phyloP scores from a whole-genome alignment of 768 basidiomycete species.

The Naematelia aurantialba region DNA sequence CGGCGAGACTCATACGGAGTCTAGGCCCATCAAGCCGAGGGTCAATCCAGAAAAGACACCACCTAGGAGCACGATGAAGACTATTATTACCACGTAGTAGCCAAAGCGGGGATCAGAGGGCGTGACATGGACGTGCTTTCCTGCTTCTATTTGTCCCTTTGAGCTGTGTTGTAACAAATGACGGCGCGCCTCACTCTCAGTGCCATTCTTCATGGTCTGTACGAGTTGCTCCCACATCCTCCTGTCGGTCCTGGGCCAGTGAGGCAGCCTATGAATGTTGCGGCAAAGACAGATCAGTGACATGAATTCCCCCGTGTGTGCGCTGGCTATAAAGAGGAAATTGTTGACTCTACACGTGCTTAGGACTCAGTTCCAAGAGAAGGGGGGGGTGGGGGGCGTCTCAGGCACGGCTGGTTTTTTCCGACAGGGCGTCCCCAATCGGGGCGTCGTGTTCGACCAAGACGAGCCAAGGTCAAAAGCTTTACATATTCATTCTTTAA shows the following conservation, averaged over 20 bases:
- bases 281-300: no score
- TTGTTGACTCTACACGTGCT: no score
- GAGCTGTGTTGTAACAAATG: neutral
- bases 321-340: no score
- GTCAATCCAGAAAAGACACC: conserved; percentile 40
- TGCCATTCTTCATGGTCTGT: neutral
- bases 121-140: conserved; percentile 35
- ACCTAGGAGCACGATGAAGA: conserved; percentile 30
- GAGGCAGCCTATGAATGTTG: no score
- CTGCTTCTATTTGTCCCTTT: neutral
- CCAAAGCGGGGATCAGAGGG: conserved; percentile 28
- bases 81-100: conserved; percentile 35
- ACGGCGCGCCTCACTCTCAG: neutral
- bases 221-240: neutral
- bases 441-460: no score
- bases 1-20: conserved; percentile 23
- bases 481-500: neutral
- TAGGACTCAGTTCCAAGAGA: no score
- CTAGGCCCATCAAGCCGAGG: conserved; percentile 39
- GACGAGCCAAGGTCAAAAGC: no score
- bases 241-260: neutral
- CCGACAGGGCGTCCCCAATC: no score
- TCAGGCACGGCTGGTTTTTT: no score
- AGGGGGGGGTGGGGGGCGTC: no score
- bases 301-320: no score